Evolutionary conservation across 495 filamentous ascomycete species (phyloP).

Genomic region (Podospora pseudopauciseta): DNA sequence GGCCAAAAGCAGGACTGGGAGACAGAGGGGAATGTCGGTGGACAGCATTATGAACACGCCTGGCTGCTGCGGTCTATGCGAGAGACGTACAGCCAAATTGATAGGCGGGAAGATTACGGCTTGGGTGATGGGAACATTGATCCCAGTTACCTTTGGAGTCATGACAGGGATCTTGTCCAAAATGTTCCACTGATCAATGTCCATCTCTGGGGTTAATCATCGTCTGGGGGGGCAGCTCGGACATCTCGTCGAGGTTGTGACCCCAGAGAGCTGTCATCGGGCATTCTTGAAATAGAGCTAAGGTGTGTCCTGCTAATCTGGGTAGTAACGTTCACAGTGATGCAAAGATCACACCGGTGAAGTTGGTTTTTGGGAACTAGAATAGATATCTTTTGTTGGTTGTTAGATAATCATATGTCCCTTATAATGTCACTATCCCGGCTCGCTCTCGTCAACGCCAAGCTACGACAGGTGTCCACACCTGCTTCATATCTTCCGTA

Average conservation of each 20-base stretch:
- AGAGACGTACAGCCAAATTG: background rate
- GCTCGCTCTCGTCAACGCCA: background rate
- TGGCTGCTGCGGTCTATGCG: background rate
- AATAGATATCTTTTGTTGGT: no score
- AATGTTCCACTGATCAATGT: background rate
- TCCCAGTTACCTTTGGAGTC: constrained; percentile 1
- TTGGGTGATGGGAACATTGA: background rate
- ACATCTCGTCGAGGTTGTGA: no score
- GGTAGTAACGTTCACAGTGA: no score
- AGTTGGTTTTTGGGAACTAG: no score
- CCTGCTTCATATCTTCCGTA: constrained; percentile 9
- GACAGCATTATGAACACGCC: background rate
- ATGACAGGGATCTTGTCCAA: background rate
- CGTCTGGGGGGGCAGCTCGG: no score
- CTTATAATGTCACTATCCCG: background rate
- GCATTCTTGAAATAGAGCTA: no score
- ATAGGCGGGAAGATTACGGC: background rate
- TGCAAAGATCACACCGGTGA: no score
- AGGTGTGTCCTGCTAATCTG: no score
- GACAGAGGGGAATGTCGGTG: background rate
- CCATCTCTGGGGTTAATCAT: background rate
- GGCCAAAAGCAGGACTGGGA: background rate
- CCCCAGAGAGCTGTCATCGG: no score
- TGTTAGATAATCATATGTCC: background rate
- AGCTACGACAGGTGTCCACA: constrained; percentile 14